Evolutionary conservation across 1,284 basidiomycete genomes (phyloP), one percentile per base, ranked within the genome.

Genomic region (Ganoderma multipileum): DNA sequence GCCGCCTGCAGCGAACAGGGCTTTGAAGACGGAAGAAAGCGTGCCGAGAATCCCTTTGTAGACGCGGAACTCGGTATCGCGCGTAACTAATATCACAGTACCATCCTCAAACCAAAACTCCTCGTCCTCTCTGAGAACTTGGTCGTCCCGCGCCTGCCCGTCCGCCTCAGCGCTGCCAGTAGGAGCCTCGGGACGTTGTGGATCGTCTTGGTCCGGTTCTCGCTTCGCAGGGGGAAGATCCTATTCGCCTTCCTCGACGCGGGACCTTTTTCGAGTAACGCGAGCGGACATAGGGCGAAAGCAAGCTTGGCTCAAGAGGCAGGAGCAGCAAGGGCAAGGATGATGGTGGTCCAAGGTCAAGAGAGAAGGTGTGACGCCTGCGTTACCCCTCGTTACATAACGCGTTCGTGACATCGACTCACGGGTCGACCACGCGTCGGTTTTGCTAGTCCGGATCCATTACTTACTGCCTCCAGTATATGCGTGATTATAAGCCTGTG

Each of bases 101-200:
- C 70, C 70, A 44, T 71, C 70, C 6, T 61, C 52, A 28, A 55
- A 66, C 69, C 69, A 71, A 52, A 71, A 68, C 23, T 66, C 64
- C 14, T 52, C 61, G 61, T 70, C 69, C 26, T 30, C 3, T 7
- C 30, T 16, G 6, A 54, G 16, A 6, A 54, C 52, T 8, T 30
- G 52, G 16, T 28, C 28, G 6, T 54, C 26, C 0, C 28, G 30
- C 14, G 52, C 52, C 4, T 5, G 26, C 52, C 52, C 52, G 1
- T 54, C 52, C 14, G 3, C 47, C 12, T 12, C 20, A 3, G 9
- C 2, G 47, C n/a, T 50, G 20, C 47, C 47, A 50, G 18, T 18
- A 3, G 16, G 4, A 20, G 16, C 41, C 14, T 42, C 18, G 7
- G 14, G 16, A 5, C 18, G 2, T 42, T 18, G 16, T 18, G 41